Evolutionary conservation across 2,329 filamentous ascomycete species (phyloP).

Genomic region (Epichloe aotearoae): DNA sequence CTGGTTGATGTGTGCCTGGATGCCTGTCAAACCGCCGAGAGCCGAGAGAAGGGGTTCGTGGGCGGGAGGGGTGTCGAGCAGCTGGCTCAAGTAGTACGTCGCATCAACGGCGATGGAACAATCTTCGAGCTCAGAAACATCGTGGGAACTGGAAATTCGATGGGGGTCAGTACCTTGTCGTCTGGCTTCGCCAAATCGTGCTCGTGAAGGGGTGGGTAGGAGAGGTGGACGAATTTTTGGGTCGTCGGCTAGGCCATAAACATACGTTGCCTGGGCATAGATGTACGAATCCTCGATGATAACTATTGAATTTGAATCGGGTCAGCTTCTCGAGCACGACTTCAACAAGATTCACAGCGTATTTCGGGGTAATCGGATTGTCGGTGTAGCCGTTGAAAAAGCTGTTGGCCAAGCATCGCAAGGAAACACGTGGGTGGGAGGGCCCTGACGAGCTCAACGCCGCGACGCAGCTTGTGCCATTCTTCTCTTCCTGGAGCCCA

Average conservation of each 20-base stretch:
- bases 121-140: slow-evolving; percentile 59
- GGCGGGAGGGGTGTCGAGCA: slow-evolving; percentile 55
- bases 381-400: background rate
- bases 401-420: background rate
- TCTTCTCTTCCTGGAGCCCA: background rate
- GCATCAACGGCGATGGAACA: slow-evolving; percentile 77
- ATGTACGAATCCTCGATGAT: slow-evolving; percentile 27
- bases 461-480: background rate
- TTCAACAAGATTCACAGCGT: background rate
- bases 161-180: background rate
- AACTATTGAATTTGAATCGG: slow-evolving; percentile 12
- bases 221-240: background rate
- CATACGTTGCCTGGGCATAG: slow-evolving; percentile 24
- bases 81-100: slow-evolving; percentile 70
- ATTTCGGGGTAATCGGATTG: slow-evolving; percentile 1
- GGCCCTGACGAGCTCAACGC: background rate
- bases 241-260: slow-evolving; percentile 5
- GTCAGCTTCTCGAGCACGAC: slow-evolving; percentile 3
- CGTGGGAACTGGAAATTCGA: slow-evolving; percentile 33
- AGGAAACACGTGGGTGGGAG: background rate
- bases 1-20: slow-evolving; percentile 60
- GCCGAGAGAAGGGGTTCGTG: slow-evolving; percentile 84
- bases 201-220: background rate
- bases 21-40: slow-evolving; percentile 73
- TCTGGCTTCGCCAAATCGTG: background rate